These are phyloP conservation scores for Pythium pyrilobum DNA, from an alignment of 352 stramenopile species.

Conservation along the genomic window DNA sequence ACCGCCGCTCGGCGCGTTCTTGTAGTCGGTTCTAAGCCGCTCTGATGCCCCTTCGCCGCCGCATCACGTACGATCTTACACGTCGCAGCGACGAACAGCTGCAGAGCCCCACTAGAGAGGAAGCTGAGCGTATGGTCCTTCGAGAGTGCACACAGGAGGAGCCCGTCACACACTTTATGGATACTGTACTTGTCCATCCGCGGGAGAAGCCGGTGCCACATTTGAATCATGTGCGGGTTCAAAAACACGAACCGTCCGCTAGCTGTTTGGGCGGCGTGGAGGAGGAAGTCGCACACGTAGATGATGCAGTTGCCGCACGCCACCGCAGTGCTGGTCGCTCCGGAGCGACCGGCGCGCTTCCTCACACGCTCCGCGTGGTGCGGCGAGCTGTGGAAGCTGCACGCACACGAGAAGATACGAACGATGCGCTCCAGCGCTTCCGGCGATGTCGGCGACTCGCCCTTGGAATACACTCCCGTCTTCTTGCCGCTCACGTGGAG, in stretches of 20 bases:
- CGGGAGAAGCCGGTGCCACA: slow-evolving; percentile 10
- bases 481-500: slow-evolving; percentile 7
- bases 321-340: not conserved
- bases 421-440: slow-evolving; percentile 12
- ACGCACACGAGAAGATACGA: slow-evolving; percentile 8
- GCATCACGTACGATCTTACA: not conserved
- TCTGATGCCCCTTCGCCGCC: not conserved
- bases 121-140: slow-evolving; percentile 5
- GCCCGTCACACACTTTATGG: slow-evolving; percentile 1
- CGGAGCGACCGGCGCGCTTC: not conserved
- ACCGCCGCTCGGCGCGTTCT: not conserved
- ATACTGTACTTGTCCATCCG: slow-evolving; percentile 7
- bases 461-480: slow-evolving; percentile 16
- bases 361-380: not conserved
- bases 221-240: slow-evolving; percentile 10
- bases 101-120: not conserved
- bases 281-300: slow-evolving; percentile 14
- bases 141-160: not conserved
- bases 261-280: slow-evolving; percentile 5
- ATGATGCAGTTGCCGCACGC: slow-evolving; percentile 1
- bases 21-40: too few relatives aligned
- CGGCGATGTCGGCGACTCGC: slow-evolving; percentile 1
- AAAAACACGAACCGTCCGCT: slow-evolving; percentile 17
- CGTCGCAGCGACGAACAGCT: not conserved
- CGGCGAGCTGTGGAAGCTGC: not conserved